Evolutionary conservation across 345 rosid species (phyloP).

Genomic region (Erodium maritimum): DNA sequence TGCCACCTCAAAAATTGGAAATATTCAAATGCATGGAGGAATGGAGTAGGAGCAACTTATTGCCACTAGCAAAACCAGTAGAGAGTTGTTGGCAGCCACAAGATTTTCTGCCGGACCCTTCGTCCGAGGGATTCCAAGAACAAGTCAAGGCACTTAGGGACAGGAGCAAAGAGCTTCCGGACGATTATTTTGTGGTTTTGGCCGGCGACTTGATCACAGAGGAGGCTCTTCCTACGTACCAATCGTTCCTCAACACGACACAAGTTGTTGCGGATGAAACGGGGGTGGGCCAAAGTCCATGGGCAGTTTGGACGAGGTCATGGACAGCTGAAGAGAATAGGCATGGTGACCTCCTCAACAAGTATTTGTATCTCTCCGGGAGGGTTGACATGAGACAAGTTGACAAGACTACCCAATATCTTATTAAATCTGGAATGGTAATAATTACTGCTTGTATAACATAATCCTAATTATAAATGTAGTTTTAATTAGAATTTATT

Average conservation of each 20-base stretch:
- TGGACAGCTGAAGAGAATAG: conserved; percentile 70
- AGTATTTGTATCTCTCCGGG: no score
- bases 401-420: conserved; percentile 55
- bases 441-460: no score
- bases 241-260: conserved; percentile 14
- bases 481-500: no score
- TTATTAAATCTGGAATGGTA: conserved; percentile 64
- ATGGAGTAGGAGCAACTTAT: conserved; percentile 30
- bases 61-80: conserved; percentile 40
- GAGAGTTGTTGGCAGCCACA: conserved; percentile 62
- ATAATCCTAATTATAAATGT: no score
- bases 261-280: conserved; percentile 20
- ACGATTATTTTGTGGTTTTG: conserved; percentile 24
- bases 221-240: conserved; percentile 22
- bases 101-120: conserved; percentile 46
- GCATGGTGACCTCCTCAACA: conserved; percentile 56
- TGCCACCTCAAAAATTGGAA: conserved; percentile 54
- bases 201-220: no score
- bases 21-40: conserved; percentile 37
- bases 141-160: conserved; percentile 32
- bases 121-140: conserved; percentile 41
- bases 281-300: conserved; percentile 18
- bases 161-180: conserved; percentile 18
- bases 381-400: conserved; percentile 51
- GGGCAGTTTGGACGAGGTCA: conserved; percentile 60